Evolutionary conservation across 2,329 filamentous ascomycete species (phyloP), one percentile per base, ranked within the genome.

Genomic region (Exophiala sp.): DNA sequence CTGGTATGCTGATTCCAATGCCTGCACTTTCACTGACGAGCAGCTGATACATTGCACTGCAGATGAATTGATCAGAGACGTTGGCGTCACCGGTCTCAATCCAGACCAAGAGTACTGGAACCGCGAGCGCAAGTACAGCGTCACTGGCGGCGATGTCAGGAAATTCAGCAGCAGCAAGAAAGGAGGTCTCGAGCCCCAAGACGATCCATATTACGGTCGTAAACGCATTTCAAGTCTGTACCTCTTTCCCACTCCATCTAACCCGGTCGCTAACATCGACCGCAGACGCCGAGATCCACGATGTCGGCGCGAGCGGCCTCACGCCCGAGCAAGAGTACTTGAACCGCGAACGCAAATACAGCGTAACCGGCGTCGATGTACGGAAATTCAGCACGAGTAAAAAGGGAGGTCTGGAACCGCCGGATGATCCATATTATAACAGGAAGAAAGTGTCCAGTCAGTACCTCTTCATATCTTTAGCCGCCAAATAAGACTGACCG

Each of bases 291-390:
- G 57, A 63, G 50, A 62, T 63, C 33, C n/a, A 41, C 8, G 47
- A 49, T 29, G 59, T 63, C 9, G 61, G 57, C 36, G 32, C 50
- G 9, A 62, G 57, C 24, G 61, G 61, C 18, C 49, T 63, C 11
- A 61, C 57, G 14, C 53, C 54, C 9, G 61, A 63, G 32, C 47
- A 63, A 46, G 61, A 63, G 47, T 62, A 55, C 48, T 47, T 38
- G 54, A 63, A 59, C 38, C 57, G 61, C 5, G 59, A 63, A 47
- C 56, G 61, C 35, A 63, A 63, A 42, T 60, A 60, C 33, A 60
- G 57, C 40, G 49, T 55, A 29, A 58, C 50, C 32, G 61, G 61
- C 21, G 55, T 58, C 24, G 61, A 63, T 33, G 53, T 63, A 35
- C 45, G 61, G 38, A 60, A 54, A 38, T 63, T 63, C 48, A 60